Evolutionary conservation across 495 filamentous ascomycete species (phyloP).

Genomic region (Penicillium cinerascens): DNA sequence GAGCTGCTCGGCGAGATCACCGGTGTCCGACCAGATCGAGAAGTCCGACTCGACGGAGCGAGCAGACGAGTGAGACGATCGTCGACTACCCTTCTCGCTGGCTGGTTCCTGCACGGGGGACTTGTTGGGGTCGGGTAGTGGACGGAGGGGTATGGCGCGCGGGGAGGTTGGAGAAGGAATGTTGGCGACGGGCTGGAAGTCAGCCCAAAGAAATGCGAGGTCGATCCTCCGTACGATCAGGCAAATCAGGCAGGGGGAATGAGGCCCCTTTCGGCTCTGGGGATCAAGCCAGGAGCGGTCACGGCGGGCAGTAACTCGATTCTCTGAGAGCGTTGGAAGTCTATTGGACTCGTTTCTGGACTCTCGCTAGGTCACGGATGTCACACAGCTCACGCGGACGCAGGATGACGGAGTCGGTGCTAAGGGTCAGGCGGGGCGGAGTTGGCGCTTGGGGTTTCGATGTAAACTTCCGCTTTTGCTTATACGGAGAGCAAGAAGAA

Average conservation of each 20-base stretch:
- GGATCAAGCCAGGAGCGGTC: slow-evolving; percentile 1
- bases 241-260: not conserved
- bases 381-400: slow-evolving; percentile 10
- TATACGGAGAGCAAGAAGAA: not conserved
- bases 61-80: slow-evolving; percentile 53
- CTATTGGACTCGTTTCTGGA: not conserved
- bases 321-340: not conserved
- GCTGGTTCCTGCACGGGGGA: slow-evolving; percentile 36
- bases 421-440: not conserved
- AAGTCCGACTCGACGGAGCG: slow-evolving; percentile 67
- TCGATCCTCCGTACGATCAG: slow-evolving; percentile 1
- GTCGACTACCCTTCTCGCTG: slow-evolving; percentile 49
- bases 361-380: not conserved
- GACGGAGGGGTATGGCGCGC: slow-evolving; percentile 56
- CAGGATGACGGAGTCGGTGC: slow-evolving; percentile 24
- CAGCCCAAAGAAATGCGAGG: slow-evolving; percentile 2
- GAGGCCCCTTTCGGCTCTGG: not conserved
- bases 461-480: not conserved
- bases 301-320: slow-evolving; percentile 3
- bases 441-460: not conserved
- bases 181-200: slow-evolving; percentile 54
- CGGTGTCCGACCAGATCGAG: slow-evolving; percentile 86
- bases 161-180: slow-evolving; percentile 56
- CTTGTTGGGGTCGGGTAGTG: slow-evolving; percentile 39
- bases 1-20: slow-evolving; percentile 88